Conservation (phyloP, 2,329 filamentous ascomycete species). For the Microthyrium microscopicum region DNA sequence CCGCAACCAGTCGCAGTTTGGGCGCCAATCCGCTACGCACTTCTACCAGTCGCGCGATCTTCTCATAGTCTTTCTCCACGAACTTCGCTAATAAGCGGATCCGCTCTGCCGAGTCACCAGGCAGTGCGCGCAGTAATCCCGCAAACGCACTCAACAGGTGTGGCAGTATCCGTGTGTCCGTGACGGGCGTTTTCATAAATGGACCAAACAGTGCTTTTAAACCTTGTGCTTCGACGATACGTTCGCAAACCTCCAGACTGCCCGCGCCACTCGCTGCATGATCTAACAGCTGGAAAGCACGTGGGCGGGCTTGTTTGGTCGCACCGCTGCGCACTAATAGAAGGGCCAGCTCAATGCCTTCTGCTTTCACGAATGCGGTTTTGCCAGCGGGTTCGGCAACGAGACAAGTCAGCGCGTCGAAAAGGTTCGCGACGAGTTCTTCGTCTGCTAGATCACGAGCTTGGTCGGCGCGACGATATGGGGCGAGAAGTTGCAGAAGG, state of each 20-base stretch:
- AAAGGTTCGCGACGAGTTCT: slow-evolving; percentile 88
- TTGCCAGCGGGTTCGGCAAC: slow-evolving; percentile 64
- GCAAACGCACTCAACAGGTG: slow-evolving; percentile 76
- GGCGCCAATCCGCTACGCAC: slow-evolving; percentile 55
- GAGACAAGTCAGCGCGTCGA: slow-evolving; percentile 69
- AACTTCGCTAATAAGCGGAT: slow-evolving; percentile 87
- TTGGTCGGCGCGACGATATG: slow-evolving; percentile 76
- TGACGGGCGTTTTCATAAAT: slow-evolving; percentile 78
- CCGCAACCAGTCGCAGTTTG: slow-evolving; percentile 45
- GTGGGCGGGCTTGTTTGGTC: slow-evolving; percentile 65
- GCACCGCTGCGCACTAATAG: slow-evolving; percentile 73
- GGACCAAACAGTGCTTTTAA: slow-evolving; percentile 72
- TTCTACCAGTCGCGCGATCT: slow-evolving; percentile 54
- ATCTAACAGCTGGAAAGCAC: slow-evolving; percentile 68
- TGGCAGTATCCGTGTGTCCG: slow-evolving; percentile 50
- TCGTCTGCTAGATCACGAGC: slow-evolving; percentile 63
- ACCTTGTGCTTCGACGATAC: slow-evolving; percentile 66
- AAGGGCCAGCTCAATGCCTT: slow-evolving; percentile 78
- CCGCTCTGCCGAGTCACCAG: slow-evolving; percentile 57
- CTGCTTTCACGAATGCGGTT: slow-evolving; percentile 65
- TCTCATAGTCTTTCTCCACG: slow-evolving; percentile 85
- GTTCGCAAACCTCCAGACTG: slow-evolving; percentile 51
- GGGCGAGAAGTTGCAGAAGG: slow-evolving; percentile 65
- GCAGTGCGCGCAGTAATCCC: slow-evolving; percentile 62
- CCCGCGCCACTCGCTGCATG: slow-evolving; percentile 46